These are phyloP conservation scores for Penicillium coffeae DNA, from an alignment of 495 filamentous ascomycete species.

Conservation along the genomic window DNA sequence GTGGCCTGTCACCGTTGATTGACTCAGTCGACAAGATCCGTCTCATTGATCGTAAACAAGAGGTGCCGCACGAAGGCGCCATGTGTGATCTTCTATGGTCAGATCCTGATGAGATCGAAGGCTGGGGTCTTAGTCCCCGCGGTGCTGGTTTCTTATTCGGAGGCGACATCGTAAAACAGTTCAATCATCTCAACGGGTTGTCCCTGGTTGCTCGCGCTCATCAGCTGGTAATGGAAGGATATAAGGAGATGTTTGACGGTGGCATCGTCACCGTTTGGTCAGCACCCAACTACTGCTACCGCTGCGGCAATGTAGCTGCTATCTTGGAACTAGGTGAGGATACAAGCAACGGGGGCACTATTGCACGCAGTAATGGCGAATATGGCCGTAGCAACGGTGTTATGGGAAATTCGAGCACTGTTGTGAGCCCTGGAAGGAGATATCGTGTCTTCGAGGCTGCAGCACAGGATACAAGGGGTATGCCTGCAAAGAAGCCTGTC, in stretches of 20 bases:
- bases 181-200: slow-evolving; percentile 91
- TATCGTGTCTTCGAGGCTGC: slow-evolving; percentile 97
- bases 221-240: slow-evolving; percentile 98
- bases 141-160: slow-evolving; percentile 97
- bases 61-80: slow-evolving; percentile 96
- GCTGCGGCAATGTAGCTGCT: slow-evolving; percentile 95
- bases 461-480: slow-evolving; percentile 91
- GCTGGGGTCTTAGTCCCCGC: slow-evolving; percentile 92
- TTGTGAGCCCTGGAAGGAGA: slow-evolving; percentile 75
- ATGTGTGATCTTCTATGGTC: slow-evolving; percentile 99
- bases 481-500: slow-evolving; percentile 98
- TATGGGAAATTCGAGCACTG: slow-evolving; percentile 33
- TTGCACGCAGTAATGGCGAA: slow-evolving; percentile 78
- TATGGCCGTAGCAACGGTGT: slow-evolving; percentile 54
- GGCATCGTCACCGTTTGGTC: slow-evolving; percentile 97
- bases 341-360: slow-evolving; percentile 65
- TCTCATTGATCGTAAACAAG: slow-evolving; percentile 92
- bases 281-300: slow-evolving; percentile 97
- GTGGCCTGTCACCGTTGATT: slow-evolving; percentile 84
- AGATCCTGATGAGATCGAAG: slow-evolving; percentile 97
- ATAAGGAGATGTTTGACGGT: slow-evolving; percentile 97
- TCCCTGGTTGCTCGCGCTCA: slow-evolving; percentile 90
- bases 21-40: slow-evolving; percentile 96
- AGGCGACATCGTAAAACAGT: slow-evolving; percentile 90
- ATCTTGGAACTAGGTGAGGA: slow-evolving; percentile 93